These are phyloP conservation scores for Plasmodium cynomolgi DNA, from an alignment of 169 alveolate species.

Conservation along the genomic window DNA sequence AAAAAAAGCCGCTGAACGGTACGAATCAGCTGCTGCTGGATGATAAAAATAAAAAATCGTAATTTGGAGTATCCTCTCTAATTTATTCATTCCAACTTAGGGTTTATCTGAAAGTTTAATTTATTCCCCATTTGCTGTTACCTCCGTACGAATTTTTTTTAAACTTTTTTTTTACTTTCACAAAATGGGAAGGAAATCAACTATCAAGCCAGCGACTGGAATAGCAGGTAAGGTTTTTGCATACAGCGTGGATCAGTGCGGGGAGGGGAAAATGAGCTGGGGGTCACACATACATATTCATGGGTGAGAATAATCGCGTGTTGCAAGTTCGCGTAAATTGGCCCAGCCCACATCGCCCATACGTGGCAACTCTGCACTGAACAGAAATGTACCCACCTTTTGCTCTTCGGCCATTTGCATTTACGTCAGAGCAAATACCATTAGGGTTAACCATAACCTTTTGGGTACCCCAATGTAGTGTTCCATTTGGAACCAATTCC, in stretches of 20 bases:
- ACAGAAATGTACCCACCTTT: neutral
- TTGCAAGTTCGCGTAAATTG: neutral
- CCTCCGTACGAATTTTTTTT: neutral
- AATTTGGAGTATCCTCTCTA: neutral
- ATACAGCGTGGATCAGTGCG: neutral
- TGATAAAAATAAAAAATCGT: neutral
- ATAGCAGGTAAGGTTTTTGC: slow-evolving; percentile 66
- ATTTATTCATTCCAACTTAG: neutral
- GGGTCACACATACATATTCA: neutral
- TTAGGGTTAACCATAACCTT: neutral
- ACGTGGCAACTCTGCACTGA: neutral
- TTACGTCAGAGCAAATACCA: neutral
- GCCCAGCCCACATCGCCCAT: neutral
- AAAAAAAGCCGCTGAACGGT: neutral
- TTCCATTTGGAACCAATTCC: neutral
- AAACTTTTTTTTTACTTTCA: neutral
- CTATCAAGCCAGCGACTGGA: slow-evolving; percentile 64
- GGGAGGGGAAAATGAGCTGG: neutral
- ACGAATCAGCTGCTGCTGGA: neutral
- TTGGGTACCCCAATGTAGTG: neutral
- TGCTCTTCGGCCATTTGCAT: neutral
- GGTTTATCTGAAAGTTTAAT: neutral
- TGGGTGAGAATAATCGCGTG: neutral
- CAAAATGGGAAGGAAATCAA: slow-evolving; percentile 73
- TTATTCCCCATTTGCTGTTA: neutral